These are phyloP conservation scores for Cladosporium velox DNA, from an alignment of 2,329 filamentous ascomycete genomes.

Conservation along the genomic window DNA sequence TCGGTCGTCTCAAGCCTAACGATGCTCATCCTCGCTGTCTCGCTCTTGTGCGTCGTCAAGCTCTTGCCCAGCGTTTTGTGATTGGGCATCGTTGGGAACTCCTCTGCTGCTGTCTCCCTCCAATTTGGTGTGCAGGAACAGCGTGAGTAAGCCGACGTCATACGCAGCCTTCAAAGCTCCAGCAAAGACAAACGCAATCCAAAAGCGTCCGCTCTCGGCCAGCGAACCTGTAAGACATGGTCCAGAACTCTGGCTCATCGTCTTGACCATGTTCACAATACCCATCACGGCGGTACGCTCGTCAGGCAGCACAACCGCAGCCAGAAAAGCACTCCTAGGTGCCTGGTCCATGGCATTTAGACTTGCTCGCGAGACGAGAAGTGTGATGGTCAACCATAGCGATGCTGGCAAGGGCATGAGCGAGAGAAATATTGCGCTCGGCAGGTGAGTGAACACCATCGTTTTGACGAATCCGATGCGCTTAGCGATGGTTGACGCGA, in stretches of 20 bases:
- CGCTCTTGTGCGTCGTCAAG: not conserved
- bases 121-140: slow-evolving; percentile 28
- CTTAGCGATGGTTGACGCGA: slow-evolving; percentile 64
- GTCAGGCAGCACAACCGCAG: slow-evolving; percentile 62
- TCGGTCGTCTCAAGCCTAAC: not conserved
- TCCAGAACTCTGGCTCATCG: slow-evolving; percentile 61
- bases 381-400: slow-evolving; percentile 56
- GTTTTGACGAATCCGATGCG: slow-evolving; percentile 62
- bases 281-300: slow-evolving; percentile 75
- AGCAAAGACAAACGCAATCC: slow-evolving; percentile 64
- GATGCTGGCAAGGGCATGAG: slow-evolving; percentile 61
- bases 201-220: slow-evolving; percentile 58
- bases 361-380: slow-evolving; percentile 64
- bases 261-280: slow-evolving; percentile 69
- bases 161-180: slow-evolving; percentile 62
- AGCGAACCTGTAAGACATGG: slow-evolving; percentile 66
- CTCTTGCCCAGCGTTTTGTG: not conserved
- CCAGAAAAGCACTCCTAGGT: slow-evolving; percentile 69
- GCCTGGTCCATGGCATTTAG: slow-evolving; percentile 70
- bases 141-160: slow-evolving; percentile 36
- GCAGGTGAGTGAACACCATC: slow-evolving; percentile 67
- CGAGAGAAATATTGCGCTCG: slow-evolving; percentile 63
- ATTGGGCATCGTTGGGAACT: not conserved
- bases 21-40: not conserved
- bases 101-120: not conserved